Conservation (phyloP, 176 grass and related monocot genomes). For the Melocanna baccifera region DNA sequence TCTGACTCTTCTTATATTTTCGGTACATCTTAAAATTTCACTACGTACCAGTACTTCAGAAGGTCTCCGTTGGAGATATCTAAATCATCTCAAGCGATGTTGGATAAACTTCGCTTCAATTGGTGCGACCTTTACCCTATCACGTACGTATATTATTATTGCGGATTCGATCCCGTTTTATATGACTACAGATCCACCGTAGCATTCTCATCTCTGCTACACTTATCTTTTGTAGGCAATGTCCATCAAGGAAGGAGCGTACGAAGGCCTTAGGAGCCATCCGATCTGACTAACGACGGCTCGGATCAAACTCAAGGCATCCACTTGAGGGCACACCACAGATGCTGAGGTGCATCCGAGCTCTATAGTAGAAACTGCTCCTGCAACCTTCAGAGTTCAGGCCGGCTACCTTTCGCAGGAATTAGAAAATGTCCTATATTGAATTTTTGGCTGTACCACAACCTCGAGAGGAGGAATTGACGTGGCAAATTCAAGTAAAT, state of each 20-base stretch:
- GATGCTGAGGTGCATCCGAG: background rate
- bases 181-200: too few relatives aligned
- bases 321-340: background rate
- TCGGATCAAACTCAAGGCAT: background rate
- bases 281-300: background rate
- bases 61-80: too few relatives aligned
- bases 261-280: background rate
- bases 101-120: too few relatives aligned
- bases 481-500: background rate
- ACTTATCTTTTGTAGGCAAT: background rate
- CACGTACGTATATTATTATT: too few relatives aligned
- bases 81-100: too few relatives aligned
- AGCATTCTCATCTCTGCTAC: too few relatives aligned
- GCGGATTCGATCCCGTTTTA: too few relatives aligned
- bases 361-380: background rate
- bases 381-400: background rate
- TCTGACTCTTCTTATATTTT: too few relatives aligned
- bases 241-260: background rate
- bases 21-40: too few relatives aligned
- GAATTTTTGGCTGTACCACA: background rate
- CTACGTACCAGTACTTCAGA: too few relatives aligned
- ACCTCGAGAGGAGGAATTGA: background rate
- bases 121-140: too few relatives aligned
- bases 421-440: background rate
- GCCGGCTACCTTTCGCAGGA: background rate